Evolutionary conservation across 805 yeast genomes (phyloP), one percentile per base, ranked within the genome.

Genomic region (Nakazawaea ishiwadae): DNA sequence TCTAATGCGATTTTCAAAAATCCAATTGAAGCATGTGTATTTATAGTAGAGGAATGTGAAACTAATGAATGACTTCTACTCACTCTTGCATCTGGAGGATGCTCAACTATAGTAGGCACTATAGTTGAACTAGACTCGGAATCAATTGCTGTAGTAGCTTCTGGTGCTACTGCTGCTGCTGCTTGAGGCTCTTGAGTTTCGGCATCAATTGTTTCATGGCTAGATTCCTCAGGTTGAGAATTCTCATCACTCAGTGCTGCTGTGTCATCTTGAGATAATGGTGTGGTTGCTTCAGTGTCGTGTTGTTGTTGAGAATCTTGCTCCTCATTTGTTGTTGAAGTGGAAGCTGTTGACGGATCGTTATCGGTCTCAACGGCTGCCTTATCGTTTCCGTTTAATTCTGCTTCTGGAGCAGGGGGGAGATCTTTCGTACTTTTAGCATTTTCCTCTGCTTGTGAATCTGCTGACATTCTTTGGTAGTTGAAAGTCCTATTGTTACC

Each of bases 1-100:
- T 61, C 66, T 32, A 63, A 54, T 3, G 65, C 54, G 1, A 54
- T 43, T 40, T 55, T 62, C 30, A 63, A 46, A 44, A 63, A 62
- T 2, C 60, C 45, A n/a, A 60, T 52, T 5, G 62, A 57, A 1
- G 62, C 61, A 14, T 41, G 41, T 15, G 46, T 37, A 29, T 47
- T 47, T 34, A 42, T 39, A 5, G 50, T 44, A 10, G 48, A 46
- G 10, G 41, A 11, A 24, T 40, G 44, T 9, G 44, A 40, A 8
- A 29, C 27, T 1, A 40, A 20, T 10, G 44, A 40, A 17, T 40
- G 37, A 12, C 31, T 21, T 40, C 44, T 40, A 15, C 39, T 35
- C 9, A n/a, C 8, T 32, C 42, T 39, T 14, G 35, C 14, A 5
- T 27, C 41, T 4, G 28, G 10, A 15, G 15, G 19, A 15, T 23